Conservation (phyloP, 2,329 filamentous ascomycete species). For the Aspergillus ochraceus region DNA sequence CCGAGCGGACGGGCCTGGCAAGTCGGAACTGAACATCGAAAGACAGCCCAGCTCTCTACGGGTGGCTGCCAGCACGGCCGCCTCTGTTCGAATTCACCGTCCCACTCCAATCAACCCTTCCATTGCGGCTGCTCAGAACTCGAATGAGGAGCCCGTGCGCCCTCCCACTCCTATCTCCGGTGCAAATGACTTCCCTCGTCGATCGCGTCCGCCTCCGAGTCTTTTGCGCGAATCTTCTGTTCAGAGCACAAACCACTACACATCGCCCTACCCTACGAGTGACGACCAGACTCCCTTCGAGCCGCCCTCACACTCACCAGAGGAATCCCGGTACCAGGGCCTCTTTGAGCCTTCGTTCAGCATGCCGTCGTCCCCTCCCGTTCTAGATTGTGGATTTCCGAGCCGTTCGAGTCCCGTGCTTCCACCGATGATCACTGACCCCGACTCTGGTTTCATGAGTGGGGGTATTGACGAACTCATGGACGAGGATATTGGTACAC, state of each 20-base stretch:
- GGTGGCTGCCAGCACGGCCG: conserved; percentile 87
- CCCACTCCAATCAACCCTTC: conserved; percentile 58
- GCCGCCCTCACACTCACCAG: conserved; percentile 49
- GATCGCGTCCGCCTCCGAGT: conserved; percentile 44
- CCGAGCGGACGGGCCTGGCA: conserved; percentile 70
- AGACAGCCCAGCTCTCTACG: conserved; percentile 75
- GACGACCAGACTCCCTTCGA: conserved; percentile 43
- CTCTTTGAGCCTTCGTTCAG: conserved; percentile 70
- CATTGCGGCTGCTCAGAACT: conserved; percentile 29
- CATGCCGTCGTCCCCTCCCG: conserved; percentile 86
- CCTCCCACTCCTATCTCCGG: conserved; percentile 48
- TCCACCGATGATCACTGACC: conserved; percentile 56
- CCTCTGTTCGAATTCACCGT: conserved; percentile 80
- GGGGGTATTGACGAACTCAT: conserved; percentile 70
- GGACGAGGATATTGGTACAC: conserved; percentile 54
- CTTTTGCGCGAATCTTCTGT: conserved; percentile 64
- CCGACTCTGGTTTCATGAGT: conserved; percentile 83
- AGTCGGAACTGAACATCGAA: conserved; percentile 65
- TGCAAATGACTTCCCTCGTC: conserved; percentile 30
- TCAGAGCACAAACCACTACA: conserved; percentile 40
- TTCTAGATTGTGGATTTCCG: conserved; percentile 65
- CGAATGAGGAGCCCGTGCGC: conserved; percentile 46
- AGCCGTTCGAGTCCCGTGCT: conserved; percentile 78
- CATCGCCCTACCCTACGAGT: conserved; percentile 42
- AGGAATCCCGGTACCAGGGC: conserved; percentile 51